Conservation (phyloP, 495 filamentous ascomycete genomes). For the Bacidia rubella region DNA sequence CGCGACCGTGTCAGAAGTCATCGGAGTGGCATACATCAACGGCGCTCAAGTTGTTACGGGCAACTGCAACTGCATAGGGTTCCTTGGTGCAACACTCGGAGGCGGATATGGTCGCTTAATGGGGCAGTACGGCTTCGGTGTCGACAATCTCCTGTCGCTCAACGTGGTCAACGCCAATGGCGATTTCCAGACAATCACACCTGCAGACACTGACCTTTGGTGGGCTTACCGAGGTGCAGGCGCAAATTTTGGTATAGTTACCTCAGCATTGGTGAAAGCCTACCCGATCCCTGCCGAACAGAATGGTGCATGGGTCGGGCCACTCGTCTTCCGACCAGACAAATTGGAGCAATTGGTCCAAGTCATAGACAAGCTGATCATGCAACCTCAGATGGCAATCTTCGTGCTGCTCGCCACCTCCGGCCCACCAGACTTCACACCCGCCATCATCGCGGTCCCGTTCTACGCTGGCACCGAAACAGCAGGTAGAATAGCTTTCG, state of each 20-base stretch:
- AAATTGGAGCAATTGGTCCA: conserved; percentile 8
- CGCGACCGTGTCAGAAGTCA: conserved; percentile 13
- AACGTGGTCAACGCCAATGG: conserved; percentile 7
- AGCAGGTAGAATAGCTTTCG: conserved; percentile 17
- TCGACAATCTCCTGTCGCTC: conserved; percentile 12
- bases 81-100: conserved; percentile 11
- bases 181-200: background rate
- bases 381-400: conserved; percentile 12
- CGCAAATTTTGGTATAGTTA: conserved; percentile 17
- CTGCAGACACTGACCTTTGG: conserved; percentile 10
- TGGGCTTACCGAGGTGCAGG: conserved; percentile 13
- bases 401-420: conserved; percentile 9
- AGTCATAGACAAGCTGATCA: conserved; percentile 12
- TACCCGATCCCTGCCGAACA: conserved; percentile 9
- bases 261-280: conserved; percentile 12
- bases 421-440: conserved; percentile 9
- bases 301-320: conserved; percentile 20
- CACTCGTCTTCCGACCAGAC: conserved; percentile 6
- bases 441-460: conserved; percentile 13
- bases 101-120: conserved; percentile 11
- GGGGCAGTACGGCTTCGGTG: conserved; percentile 12
- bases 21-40: conserved; percentile 14
- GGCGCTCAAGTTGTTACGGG: conserved; percentile 14
- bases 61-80: conserved; percentile 14
- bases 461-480: conserved; percentile 19